A percentile compares a stretch with the other conserved stretches of the same genome.
phyloP scores from a whole-genome alignment of 192 early-diverging fungal species.

The Backusella parvicylindrica region DNA sequence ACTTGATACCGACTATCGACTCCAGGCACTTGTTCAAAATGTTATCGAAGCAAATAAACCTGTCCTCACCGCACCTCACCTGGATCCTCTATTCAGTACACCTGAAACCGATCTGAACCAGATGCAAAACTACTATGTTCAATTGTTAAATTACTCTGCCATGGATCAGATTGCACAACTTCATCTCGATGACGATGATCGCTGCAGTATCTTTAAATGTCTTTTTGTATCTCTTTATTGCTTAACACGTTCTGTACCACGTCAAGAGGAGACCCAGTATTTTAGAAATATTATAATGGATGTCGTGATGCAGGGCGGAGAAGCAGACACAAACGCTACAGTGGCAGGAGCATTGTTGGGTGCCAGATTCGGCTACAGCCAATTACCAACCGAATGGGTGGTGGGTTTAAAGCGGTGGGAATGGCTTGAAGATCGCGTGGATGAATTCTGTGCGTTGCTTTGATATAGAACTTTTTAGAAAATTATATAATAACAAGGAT shows the following conservation, averaged over 20 bases:
- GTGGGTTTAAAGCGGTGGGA: conserved; percentile 36
- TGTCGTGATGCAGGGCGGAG: conserved; percentile 32
- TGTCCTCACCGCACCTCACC: conserved; percentile 27
- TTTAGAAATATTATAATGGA: conserved; percentile 35
- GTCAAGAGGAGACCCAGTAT: conserved; percentile 12
- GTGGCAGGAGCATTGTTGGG: conserved; percentile 32
- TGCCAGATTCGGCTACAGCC: conserved; percentile 24
- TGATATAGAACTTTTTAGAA: not conserved
- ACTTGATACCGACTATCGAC: conserved; percentile 13
- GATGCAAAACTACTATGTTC: conserved; percentile 22
- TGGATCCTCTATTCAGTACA: conserved; percentile 25
- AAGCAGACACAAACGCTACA: conserved; percentile 35
- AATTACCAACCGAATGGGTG: conserved; percentile 35
- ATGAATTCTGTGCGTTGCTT: conserved; percentile 33
- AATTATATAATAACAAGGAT: not conserved
- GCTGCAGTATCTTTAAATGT: conserved; percentile 21
- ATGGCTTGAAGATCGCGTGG: conserved; percentile 33
- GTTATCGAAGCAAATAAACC: conserved; percentile 33
- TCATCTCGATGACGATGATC: not conserved
- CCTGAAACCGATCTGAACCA: conserved; percentile 23
- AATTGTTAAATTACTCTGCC: conserved; percentile 18
- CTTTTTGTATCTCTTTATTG: conserved; percentile 24
- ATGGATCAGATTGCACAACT: not conserved
- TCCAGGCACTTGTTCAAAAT: conserved; percentile 21
- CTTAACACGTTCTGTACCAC: conserved; percentile 29